phyloP scores from a whole-genome alignment of 2,329 filamentous ascomycete species.

The Huntiella omanensis region DNA sequence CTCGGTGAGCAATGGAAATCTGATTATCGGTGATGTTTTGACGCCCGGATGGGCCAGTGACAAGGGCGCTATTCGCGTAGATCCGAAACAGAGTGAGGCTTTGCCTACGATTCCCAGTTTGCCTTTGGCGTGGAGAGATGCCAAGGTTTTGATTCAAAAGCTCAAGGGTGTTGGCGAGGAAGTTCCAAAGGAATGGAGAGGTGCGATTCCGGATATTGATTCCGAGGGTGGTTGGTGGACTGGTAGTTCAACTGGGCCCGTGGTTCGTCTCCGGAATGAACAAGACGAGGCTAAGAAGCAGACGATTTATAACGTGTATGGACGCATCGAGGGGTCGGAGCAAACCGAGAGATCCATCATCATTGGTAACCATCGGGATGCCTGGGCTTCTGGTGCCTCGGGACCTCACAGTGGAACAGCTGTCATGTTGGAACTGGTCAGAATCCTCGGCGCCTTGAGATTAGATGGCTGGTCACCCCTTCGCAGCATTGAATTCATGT shows the following conservation, averaged over 20 bases:
- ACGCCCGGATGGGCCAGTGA: slow-evolving; percentile 72
- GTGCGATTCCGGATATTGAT: slow-evolving; percentile 53
- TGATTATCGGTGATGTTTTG: slow-evolving; percentile 77
- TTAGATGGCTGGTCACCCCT: slow-evolving; percentile 71
- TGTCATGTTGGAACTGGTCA: slow-evolving; percentile 73
- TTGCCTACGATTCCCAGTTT: slow-evolving; percentile 75
- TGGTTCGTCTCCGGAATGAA: slow-evolving; percentile 65
- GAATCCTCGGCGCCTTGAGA: slow-evolving; percentile 64
- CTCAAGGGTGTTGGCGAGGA: slow-evolving; percentile 56
- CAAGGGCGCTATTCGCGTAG: slow-evolving; percentile 43
- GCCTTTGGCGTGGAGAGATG: slow-evolving; percentile 78
- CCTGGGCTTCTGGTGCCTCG: slow-evolving; percentile 74
- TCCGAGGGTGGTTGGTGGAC: slow-evolving; percentile 60
- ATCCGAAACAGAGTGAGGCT: slow-evolving; percentile 49
- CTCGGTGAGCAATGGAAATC: slow-evolving; percentile 60
- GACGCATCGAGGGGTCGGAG: slow-evolving; percentile 67
- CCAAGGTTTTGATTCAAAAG: slow-evolving; percentile 56
- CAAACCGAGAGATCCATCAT: slow-evolving; percentile 68
- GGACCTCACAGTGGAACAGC: slow-evolving; percentile 81
- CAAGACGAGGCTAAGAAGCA: slow-evolving; percentile 72
- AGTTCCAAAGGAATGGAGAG: slow-evolving; percentile 53
- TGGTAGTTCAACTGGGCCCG: slow-evolving; percentile 54
- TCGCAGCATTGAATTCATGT: slow-evolving; percentile 91
- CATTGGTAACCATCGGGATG: slow-evolving; percentile 83
- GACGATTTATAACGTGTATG: slow-evolving; percentile 82